Evolutionary conservation across 441 rosid species (phyloP).

Genomic region (Gossypium trilobum): DNA sequence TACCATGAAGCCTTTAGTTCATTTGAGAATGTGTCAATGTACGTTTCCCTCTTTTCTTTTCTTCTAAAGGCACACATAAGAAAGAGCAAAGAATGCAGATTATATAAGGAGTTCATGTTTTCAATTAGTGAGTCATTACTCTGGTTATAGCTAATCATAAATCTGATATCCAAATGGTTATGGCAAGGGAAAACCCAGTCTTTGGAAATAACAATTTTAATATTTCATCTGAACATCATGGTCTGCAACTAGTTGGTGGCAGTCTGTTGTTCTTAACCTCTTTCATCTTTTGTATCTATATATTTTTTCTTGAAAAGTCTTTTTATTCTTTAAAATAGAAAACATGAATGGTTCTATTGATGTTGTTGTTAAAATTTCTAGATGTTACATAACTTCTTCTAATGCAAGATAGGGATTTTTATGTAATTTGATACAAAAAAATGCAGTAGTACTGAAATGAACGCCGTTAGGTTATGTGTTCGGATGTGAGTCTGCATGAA

Average conservation of each 20-base stretch:
- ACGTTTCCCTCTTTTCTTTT: not conserved
- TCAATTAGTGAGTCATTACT: not conserved
- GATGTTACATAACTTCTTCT: not conserved
- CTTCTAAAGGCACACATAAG: not conserved
- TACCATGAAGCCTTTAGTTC: not conserved
- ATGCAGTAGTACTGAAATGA: not conserved
- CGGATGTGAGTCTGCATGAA: not conserved
- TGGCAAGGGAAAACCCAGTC: not conserved
- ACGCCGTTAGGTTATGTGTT: not conserved
- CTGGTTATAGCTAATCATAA: not conserved
- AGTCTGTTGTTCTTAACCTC: not conserved
- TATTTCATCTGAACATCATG: not conserved
- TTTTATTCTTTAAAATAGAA: not conserved
- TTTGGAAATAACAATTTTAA: not conserved
- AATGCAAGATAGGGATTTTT: not conserved
- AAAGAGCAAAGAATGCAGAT: not conserved
- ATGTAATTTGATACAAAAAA: not conserved
- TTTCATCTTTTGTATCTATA: not conserved
- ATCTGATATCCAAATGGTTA: conserved; percentile 1
- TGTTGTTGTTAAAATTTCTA: not conserved
- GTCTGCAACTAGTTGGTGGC: not conserved
- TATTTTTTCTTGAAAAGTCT: not conserved
- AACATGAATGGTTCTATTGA: not conserved
- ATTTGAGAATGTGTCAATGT: not conserved
- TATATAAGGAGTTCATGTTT: not conserved